Evolutionary conservation across 2,329 filamentous ascomycete species (phyloP).

Genomic region (Furcasterigmium sp.): DNA sequence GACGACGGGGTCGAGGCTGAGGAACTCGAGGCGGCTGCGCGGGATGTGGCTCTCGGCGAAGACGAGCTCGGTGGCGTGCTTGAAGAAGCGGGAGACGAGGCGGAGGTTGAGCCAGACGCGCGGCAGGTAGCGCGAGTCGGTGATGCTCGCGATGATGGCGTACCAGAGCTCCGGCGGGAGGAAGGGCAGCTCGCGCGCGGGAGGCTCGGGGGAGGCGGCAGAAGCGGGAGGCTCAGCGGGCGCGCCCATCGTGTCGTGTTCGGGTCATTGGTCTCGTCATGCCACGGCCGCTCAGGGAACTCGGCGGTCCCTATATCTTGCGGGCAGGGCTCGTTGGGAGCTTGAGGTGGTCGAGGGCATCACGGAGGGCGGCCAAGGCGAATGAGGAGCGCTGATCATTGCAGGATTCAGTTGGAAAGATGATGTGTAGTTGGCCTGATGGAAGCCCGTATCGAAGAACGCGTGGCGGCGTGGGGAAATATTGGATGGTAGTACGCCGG

Average conservation of each 20-base stretch:
- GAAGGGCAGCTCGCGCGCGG: neutral
- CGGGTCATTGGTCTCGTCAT: neutral
- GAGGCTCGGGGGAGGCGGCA: neutral
- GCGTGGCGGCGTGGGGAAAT: no score
- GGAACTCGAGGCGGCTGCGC: conserved; percentile 6
- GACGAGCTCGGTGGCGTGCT: conserved; percentile 8
- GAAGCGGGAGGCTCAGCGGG: neutral
- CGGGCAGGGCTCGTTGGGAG: no score
- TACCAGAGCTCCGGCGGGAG: conserved; percentile 11
- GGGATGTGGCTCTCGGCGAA: conserved; percentile 9
- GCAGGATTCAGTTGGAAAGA: no score
- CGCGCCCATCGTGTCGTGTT: neutral
- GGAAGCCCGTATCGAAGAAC: no score
- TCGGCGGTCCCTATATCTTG: no score
- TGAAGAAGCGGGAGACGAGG: conserved; percentile 9
- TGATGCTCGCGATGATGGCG: conserved; percentile 8
- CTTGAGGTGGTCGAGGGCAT: no score
- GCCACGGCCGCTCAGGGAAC: no score
- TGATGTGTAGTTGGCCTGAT: no score
- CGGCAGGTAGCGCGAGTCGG: conserved; percentile 10
- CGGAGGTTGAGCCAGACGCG: conserved; percentile 11
- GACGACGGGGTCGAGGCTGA: conserved; percentile 4
- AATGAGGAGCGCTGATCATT: no score
- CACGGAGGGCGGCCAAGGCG: no score
- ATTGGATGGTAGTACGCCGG: no score